These are phyloP conservation scores for Parietaria judaica DNA, from an alignment of 306 rosid species.

Conservation along the genomic window DNA sequence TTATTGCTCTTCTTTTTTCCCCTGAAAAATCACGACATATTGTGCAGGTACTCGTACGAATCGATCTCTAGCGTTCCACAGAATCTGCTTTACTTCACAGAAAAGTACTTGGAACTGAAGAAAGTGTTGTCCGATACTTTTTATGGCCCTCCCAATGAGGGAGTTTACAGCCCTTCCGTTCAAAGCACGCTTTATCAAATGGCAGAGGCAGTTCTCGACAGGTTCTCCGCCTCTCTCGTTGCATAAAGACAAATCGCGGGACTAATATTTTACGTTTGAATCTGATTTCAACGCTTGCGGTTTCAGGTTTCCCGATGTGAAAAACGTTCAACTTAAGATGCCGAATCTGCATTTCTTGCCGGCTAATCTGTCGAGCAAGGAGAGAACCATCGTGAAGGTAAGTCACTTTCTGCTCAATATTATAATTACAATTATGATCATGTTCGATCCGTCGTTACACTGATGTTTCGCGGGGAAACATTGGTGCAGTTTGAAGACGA, in stretches of 20 bases:
- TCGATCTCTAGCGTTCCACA: conserved; percentile 46
- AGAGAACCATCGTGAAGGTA: conserved; percentile 73
- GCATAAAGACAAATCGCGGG: not conserved
- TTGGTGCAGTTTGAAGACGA: conserved; percentile 71
- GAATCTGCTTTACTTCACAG: conserved; percentile 53
- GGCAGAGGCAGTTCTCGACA: conserved; percentile 64
- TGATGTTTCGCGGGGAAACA: too few relatives aligned
- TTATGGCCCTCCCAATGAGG: conserved; percentile 65
- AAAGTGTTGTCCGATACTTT: conserved; percentile 61
- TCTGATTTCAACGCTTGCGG: conserved; percentile 20
- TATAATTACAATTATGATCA: conserved; percentile 7
- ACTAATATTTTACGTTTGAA: not conserved
- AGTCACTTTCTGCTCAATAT: conserved; percentile 6
- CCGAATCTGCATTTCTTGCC: conserved; percentile 95
- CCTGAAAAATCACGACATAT: conserved; percentile 10
- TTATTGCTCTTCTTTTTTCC: conserved; percentile 6
- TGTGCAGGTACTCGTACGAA: conserved; percentile 69
- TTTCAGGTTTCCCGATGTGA: conserved; percentile 67
- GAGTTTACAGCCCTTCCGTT: conserved; percentile 88
- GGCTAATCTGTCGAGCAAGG: conserved; percentile 65
- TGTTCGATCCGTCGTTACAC: too few relatives aligned
- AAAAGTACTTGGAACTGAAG: conserved; percentile 54
- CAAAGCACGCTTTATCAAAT: conserved; percentile 84
- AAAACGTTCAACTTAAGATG: conserved; percentile 68
- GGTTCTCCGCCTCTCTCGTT: conserved; percentile 38